Evolutionary conservation across 202 grass and related monocot genomes (phyloP), one percentile per base, ranked within the genome.

Genomic region (Brachypodium distachyon): DNA sequence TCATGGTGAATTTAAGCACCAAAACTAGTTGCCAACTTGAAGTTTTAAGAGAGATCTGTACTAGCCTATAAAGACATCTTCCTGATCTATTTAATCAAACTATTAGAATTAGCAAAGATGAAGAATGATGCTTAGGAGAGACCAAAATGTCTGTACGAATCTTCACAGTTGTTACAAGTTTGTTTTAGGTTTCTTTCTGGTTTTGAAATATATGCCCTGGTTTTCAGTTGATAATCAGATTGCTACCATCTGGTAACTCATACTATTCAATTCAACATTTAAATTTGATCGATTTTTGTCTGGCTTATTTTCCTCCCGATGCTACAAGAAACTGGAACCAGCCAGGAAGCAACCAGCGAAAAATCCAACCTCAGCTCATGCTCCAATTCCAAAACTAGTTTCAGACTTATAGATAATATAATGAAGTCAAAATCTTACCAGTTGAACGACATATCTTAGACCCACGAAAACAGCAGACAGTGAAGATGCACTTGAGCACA

Each of bases 401-500:
- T 52, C 50, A 66, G 66, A 72, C 12, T 17, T 77, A 77, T 13
- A 78, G 55, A 75, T 75, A 27, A 57, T 55, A 67, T 79, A 57
- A 83, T 41, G 25, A 44, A 61, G 16, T 61, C 17, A 37, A 86
- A 73, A 86, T 31, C 68, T 81, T 86, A 97, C 95, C 86, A 92
- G 69, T 79, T 83, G 81, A 37, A 94, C 67, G 64, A 80, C 91
- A 86, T 88, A 90, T 94, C 82, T 92, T 55, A 97, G 66, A 77
- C 95, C 95, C 21, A 81, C 78, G 84, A 86, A 94, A 71, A 88
- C 41, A 79, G 91, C 78, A 74, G 84, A 88, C 40, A 97, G 60
- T 84, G 95, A 92, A 92, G 82, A 78, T 75, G 79, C 73, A 71
- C 86, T 88, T 8, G 86, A 88, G 78, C 95, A 97, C 77, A 97